A percentile compares a stretch with the other conserved stretches of the same genome.
These are phyloP conservation scores for Fusarium sp. DNA, from an alignment of 2,329 filamentous ascomycete species.

Conservation along the genomic window DNA sequence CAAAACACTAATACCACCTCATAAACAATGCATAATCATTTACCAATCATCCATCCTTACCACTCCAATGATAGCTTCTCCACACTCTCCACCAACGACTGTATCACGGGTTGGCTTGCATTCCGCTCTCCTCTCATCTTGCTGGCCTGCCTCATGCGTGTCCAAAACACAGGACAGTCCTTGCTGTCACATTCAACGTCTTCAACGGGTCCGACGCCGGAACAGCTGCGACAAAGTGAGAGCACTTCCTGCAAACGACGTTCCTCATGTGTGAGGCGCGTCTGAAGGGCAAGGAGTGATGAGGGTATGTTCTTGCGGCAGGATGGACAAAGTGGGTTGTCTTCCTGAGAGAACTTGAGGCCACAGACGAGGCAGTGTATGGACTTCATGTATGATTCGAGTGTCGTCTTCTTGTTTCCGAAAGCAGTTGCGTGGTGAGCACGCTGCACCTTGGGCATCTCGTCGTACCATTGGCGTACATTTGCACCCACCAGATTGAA, in stretches of 20 bases:
- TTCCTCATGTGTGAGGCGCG: conserved; percentile 73
- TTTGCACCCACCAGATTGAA: conserved; percentile 97
- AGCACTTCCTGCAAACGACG: conserved; percentile 73
- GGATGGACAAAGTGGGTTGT: conserved; percentile 65
- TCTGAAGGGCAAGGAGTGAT: conserved; percentile 74
- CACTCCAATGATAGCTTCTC: conserved; percentile 53
- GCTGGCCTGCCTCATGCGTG: conserved; percentile 73
- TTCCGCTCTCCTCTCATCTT: conserved; percentile 58
- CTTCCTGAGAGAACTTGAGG: conserved; percentile 48
- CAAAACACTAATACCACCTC: conserved; percentile 5
- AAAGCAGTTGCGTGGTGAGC: conserved; percentile 61
- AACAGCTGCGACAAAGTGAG: conserved; percentile 83
- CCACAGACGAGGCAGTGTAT: conserved; percentile 83
- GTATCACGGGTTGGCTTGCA: conserved; percentile 51
- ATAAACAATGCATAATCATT: conserved; percentile 5
- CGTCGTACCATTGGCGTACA: conserved; percentile 91
- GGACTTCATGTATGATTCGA: conserved; percentile 94
- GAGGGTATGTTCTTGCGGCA: conserved; percentile 69
- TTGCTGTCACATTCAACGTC: conserved; percentile 89
- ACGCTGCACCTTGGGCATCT: conserved; percentile 92
- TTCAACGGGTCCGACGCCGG: conserved; percentile 78
- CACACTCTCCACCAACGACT: conserved; percentile 48
- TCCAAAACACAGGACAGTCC: conserved; percentile 94
- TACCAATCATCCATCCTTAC: conserved; percentile 41
- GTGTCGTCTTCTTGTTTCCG: conserved; percentile 71